These are phyloP conservation scores for Aspergillus texensis DNA, from an alignment of 2,329 filamentous ascomycete genomes.

Conservation along the genomic window DNA sequence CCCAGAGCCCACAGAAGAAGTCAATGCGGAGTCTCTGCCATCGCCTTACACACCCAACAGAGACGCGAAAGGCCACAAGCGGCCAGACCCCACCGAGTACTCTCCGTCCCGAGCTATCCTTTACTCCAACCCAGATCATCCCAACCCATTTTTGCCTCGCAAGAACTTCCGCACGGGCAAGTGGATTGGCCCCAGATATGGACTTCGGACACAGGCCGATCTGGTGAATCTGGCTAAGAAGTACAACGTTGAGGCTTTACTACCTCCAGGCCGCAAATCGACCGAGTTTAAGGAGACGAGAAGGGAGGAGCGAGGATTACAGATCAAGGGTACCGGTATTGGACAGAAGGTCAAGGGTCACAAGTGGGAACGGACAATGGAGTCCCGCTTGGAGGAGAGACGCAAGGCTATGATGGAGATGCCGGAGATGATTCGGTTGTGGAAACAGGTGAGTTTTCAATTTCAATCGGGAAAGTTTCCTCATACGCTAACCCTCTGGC, in stretches of 20 bases:
- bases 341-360: conserved; percentile 96
- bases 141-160: conserved; percentile 78
- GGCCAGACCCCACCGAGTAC: conserved; percentile 33
- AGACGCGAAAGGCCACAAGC: conserved; percentile 45
- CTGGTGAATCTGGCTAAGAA: conserved; percentile 81
- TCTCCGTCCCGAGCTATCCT: conserved; percentile 38
- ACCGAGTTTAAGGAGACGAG: conserved; percentile 67
- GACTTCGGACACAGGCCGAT: conserved; percentile 84
- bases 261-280: conserved; percentile 77
- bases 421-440: conserved; percentile 86
- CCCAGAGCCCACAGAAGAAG: conserved; percentile 14
- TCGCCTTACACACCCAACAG: conserved; percentile 46
- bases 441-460: conserved; percentile 75
- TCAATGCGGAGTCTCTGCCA: conserved; percentile 28
- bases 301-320: conserved; percentile 76
- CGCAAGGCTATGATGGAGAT: conserved; percentile 92
- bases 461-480: too few relatives aligned
- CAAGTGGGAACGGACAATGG: conserved; percentile 83
- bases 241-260: conserved; percentile 77
- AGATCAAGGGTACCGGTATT: conserved; percentile 89
- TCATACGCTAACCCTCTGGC: conserved; percentile 38
- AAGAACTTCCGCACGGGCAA: conserved; percentile 77
- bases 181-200: conserved; percentile 83
- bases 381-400: conserved; percentile 80
- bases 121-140: conserved; percentile 51